Evolutionary conservation across 768 basidiomycete genomes (phyloP), one percentile per base, ranked within the genome.

Genomic region (Mycena pura): DNA sequence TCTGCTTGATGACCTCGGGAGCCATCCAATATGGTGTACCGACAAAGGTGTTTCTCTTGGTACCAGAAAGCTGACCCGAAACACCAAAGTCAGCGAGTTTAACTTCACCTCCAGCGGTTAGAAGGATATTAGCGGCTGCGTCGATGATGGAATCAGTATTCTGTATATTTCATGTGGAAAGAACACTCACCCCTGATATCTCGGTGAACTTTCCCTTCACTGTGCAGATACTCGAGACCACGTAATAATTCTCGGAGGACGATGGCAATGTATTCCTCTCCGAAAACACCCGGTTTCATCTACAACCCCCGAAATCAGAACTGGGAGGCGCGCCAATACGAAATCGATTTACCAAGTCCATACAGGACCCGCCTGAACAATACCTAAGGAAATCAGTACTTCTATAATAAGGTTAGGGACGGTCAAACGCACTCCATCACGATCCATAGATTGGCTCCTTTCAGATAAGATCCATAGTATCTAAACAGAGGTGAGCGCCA

Each of bases 21-120:
- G 94, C 94, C 97, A 99, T 99, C 97, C 97, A 99, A 72, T 99
- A 99, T 3, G 96, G 96, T 17, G 96, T 96, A 25, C 94, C 94
- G 31, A 96, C 96, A 72, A 96, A 98, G 1, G 96, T 99, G 69
- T 99, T 99, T 85, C 98, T 95, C 85, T 94, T 95, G 2, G 93
- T 96, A 3, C 95, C 95, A 21, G 93, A 95, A 27, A 99, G 83
- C 70, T 99, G 97, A 25, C 97, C 97, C 1, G 96, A 98, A 5
- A 99, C 97, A 71, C 97, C 97, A 70, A 99, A 99, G 73, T 99
- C 97, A 43, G 97, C 97, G 25, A 99, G 82, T 74, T 99, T 99
- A 66, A 99, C 96, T 67, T 96, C 95, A 11, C 95, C 96, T 39
- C 88, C 89, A 13, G 95, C 92, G 58, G 92, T 95, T 40, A 97